Evolutionary conservation across 2,329 filamentous ascomycete species (phyloP), one percentile per base, ranked within the genome.

Genomic region (Metarhizium brunneum): DNA sequence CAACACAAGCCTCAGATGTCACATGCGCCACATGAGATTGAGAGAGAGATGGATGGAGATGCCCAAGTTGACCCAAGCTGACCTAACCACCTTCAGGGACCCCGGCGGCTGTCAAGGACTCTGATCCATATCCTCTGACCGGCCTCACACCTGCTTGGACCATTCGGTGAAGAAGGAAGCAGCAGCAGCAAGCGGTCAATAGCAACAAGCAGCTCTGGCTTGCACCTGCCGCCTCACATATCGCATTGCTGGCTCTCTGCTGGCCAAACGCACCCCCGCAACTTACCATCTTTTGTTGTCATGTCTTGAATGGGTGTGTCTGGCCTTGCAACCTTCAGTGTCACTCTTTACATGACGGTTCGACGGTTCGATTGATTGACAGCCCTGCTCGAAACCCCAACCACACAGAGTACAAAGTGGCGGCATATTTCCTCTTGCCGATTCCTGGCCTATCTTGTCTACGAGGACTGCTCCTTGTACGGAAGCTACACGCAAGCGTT

Each of bases 271-370:
- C 47, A 42, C 52, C 48, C 48, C n/a, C 49, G 55, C 57, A 57
- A 32, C 55, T 30, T 55, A 25, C 25, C 25, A 25, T 59, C 30
- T 42, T 47, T 43, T 53, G 36, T 47, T 43, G 53, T 54, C 55
- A 57, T 58, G 57, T 55, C 55, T 53, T 58, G 53, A 55, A 47
- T n/a, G 42, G n/a, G 35, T 18, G 38, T 40, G 48, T 18, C 30
- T 54, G 18, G 35, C 45, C 43, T 50, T 47, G 30, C 48, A 52
- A 48, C 54, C 55, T 59, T 60, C 60, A 62, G 60, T 62, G 58
- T 61, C 56, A 60, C 55, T 63, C 57, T 62, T 18, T 59, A 61
- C 61, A 59, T 59, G 59, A 52, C 25, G 47, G 13, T 2, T 35
- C 10, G 32, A 35, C 32, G 32, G 32, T 52, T 58, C 61, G 59